Percentiles rank a stretch among this genome's conserved stretches.
phyloP scores from a whole-genome alignment of 73 alveolate species.

The Paramecium bursaria region DNA sequence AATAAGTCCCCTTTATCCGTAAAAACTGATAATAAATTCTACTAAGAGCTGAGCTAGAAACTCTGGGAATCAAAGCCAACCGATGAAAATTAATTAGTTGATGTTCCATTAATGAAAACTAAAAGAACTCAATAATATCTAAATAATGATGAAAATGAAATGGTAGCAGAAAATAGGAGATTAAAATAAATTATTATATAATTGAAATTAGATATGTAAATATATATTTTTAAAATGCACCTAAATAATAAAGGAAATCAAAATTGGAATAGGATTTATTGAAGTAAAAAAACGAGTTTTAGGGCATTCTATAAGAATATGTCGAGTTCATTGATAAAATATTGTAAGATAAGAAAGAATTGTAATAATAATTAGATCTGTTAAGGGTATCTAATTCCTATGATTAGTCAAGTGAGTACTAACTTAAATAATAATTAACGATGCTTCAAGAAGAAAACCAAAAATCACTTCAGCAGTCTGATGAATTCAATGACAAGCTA shows the following conservation, averaged over 20 bases:
- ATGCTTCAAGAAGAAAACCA: conserved; percentile 17
- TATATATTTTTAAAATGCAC: not conserved
- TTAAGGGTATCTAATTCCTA: too few relatives aligned
- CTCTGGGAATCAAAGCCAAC: conserved; percentile 59
- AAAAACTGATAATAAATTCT: conserved; percentile 52
- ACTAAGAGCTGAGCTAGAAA: conserved; percentile 36
- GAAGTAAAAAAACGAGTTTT: conserved; percentile 36
- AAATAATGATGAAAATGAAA: conserved; percentile 39
- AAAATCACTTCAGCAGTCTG: conserved; percentile 8
- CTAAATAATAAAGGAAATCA: conserved; percentile 62
- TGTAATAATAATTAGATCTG: conserved; percentile 8
- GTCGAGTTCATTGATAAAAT: conserved; percentile 43
- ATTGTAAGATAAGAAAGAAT: conserved; percentile 43
- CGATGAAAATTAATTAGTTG: conserved; percentile 15
- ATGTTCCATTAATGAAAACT: conserved; percentile 15
- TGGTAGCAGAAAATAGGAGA: conserved; percentile 33
- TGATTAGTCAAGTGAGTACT: too few relatives aligned
- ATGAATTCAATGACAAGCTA: conserved; percentile 28
- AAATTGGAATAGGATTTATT: conserved; percentile 47
- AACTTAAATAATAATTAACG: not conserved
- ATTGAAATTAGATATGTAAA: conserved; percentile 47
- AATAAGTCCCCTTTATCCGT: too few relatives aligned
- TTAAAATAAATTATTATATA: conserved; percentile 22
- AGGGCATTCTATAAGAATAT: conserved; percentile 11
- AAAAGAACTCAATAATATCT: conserved; percentile 25